Evolutionary conservation across 2,329 filamentous ascomycete genomes (phyloP).

Genomic region (Sporothrix pallida): DNA sequence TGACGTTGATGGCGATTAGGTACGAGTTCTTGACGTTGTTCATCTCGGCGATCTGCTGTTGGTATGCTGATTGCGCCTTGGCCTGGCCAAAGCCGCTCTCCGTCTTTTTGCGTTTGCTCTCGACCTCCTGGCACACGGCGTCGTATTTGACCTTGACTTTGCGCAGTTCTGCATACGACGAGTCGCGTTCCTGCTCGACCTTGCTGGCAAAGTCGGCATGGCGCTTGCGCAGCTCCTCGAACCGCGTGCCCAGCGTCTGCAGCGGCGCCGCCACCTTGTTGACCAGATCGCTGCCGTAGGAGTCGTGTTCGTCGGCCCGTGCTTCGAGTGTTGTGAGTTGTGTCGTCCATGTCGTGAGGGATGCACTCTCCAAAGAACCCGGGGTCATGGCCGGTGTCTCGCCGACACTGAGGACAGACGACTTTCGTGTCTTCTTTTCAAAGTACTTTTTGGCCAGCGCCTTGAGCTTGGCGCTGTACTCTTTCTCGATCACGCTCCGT

Average conservation of each 20-base stretch:
- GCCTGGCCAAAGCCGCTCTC: conserved; percentile 93
- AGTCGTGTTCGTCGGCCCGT: conserved; percentile 86
- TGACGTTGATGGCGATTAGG: conserved; percentile 92
- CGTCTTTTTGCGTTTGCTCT: conserved; percentile 91
- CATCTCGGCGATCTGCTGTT: conserved; percentile 93
- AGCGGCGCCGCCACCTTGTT: conserved; percentile 84
- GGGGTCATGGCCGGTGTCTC: conserved; percentile 92
- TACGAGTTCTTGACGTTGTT: conserved; percentile 99
- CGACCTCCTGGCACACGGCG: conserved; percentile 88
- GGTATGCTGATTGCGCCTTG: conserved; percentile 89
- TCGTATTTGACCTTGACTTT: conserved; percentile 96
- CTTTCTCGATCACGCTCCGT: conserved; percentile 91
- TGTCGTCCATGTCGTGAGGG: conserved; percentile 94
- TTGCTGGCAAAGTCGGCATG: conserved; percentile 88
- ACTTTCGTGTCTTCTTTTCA: conserved; percentile 90
- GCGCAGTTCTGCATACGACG: conserved; percentile 80
- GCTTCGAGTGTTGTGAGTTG: conserved; percentile 90
- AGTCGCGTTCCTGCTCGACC: conserved; percentile 86
- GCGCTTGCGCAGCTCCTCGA: conserved; percentile 90
- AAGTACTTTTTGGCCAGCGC: conserved; percentile 94
- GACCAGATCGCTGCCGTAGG: conserved; percentile 78
- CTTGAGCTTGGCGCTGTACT: conserved; percentile 88
- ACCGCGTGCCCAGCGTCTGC: conserved; percentile 73
- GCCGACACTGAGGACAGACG: conserved; percentile 81
- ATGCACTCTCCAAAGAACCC: conserved; percentile 93